Base-by-base conservation (phyloP, 2,329 filamentous ascomycete species). In the Escovopsis sp. region DNA sequence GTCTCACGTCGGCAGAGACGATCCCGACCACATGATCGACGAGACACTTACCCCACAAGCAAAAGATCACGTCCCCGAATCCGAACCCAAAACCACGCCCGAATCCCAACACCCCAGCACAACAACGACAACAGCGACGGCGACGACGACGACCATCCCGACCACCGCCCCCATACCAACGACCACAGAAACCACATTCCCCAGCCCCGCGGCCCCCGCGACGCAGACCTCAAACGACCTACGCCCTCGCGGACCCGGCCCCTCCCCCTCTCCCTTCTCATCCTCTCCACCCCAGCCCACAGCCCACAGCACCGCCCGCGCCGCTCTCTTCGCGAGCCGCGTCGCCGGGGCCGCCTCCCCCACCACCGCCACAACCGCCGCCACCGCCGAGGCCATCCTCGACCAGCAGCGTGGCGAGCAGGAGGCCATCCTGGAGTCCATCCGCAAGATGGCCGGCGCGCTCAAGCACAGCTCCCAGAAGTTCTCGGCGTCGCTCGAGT, bases 401-500 rank as follows among this genome's bases (percentile, higher is more conserved):
- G 74, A 82, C 46, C 70, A 80, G 49, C 75, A 93, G 50, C 79
- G 83, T 35, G 65, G 65, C 36, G 85, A 94, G 59, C 87, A 94
- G 56, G 85, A 94, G 54, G 64, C 70, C 25, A 68, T 96, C 3
- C 88, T 87, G 0, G 68, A 72, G 27, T 87, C 82, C 7, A 76
- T 96, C n/a, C 66, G 94, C 16, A 63, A 70, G 31, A 81, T 94
- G 60, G 87, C 88, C 1, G 63, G 70, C 16, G 72, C 80, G 33
- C 70, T 94, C 27, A 93, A 92, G 53, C 61, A 71, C 33, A 82
- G 77, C 27, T 82, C 84, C 4, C 61, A 79, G 36, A 66, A 72
- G 3, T 90, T 94, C 57, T 70, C 77, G 16, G 61, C 66, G 5
- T 74, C 77, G 1, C 66, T 94, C 12, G 82, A 86, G 41, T 60